These are phyloP conservation scores for Lactarius quietus DNA, from an alignment of 768 basidiomycete genomes.

Conservation along the genomic window DNA sequence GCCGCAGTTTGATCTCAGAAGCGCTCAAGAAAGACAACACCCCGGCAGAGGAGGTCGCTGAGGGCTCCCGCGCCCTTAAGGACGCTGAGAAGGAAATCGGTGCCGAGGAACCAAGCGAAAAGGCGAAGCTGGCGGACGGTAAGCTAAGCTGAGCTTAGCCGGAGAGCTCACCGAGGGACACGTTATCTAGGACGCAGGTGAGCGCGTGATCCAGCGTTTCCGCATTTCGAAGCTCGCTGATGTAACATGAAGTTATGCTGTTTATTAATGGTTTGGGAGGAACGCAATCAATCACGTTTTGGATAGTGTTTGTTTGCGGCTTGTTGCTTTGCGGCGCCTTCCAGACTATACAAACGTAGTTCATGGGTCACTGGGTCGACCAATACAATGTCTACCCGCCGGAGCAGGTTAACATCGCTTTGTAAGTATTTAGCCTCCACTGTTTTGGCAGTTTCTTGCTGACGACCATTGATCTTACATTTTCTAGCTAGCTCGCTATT, in stretches of 20 bases:
- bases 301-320: conserved; percentile 31
- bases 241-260: conserved; percentile 31
- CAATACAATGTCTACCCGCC: conserved; percentile 38
- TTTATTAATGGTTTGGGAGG: conserved; percentile 32
- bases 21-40: conserved; percentile 41
- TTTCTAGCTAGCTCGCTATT: conserved; percentile 44
- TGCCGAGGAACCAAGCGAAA: conserved; percentile 24
- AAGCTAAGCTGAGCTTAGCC: conserved; percentile 57
- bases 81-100: conserved; percentile 31
- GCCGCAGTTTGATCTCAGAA: conserved; percentile 49
- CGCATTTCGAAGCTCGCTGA: conserved; percentile 16
- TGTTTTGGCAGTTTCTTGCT: background rate
- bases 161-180: conserved; percentile 63
- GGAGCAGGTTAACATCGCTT: conserved; percentile 35
- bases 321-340: conserved; percentile 29
- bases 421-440: conserved; percentile 29
- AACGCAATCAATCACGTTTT: conserved; percentile 31
- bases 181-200: conserved; percentile 46
- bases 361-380: conserved; percentile 44
- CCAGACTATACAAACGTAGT: conserved; percentile 37
- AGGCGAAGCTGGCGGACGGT: conserved; percentile 38
- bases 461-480: background rate
- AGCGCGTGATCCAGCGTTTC: conserved; percentile 26
- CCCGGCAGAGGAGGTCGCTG: conserved; percentile 31
- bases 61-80: conserved; percentile 29